These are phyloP conservation scores for Pestalotiopsis sp. DNA, from an alignment of 2,329 filamentous ascomycete genomes.

Conservation along the genomic window DNA sequence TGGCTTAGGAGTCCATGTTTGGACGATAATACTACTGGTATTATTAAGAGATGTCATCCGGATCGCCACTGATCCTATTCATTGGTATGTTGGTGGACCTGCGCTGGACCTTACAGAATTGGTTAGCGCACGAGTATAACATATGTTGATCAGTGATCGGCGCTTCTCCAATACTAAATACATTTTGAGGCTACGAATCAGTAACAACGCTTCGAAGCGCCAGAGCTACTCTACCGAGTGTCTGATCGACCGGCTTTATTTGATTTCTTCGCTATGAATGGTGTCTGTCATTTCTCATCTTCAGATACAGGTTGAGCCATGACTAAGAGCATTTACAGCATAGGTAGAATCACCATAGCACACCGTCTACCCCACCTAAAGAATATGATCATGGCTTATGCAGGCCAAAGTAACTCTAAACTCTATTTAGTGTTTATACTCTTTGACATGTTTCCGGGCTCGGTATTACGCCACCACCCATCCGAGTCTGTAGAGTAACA, in stretches of 20 bases:
- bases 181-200: background rate
- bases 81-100: too few species aligned
- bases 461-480: background rate
- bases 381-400: background rate
- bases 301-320: too few species aligned
- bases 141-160: background rate
- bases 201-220: too few species aligned
- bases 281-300: too few species aligned
- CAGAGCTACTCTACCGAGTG: too few species aligned
- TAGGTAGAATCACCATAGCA: background rate
- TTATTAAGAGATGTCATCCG: background rate
- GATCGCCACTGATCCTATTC: background rate
- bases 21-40: background rate
- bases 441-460: background rate
- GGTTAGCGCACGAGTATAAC: constrained; percentile 3
- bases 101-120: background rate
- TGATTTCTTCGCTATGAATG: too few species aligned
- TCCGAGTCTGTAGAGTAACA: background rate
- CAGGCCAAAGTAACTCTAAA: background rate
- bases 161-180: background rate
- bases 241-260: too few species aligned
- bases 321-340: too few species aligned
- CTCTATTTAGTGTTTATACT: background rate
- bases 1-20: too few species aligned
- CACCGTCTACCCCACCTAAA: background rate